Conservation (phyloP, 1,284 basidiomycete species). For the Cryptococcus sp. region DNA sequence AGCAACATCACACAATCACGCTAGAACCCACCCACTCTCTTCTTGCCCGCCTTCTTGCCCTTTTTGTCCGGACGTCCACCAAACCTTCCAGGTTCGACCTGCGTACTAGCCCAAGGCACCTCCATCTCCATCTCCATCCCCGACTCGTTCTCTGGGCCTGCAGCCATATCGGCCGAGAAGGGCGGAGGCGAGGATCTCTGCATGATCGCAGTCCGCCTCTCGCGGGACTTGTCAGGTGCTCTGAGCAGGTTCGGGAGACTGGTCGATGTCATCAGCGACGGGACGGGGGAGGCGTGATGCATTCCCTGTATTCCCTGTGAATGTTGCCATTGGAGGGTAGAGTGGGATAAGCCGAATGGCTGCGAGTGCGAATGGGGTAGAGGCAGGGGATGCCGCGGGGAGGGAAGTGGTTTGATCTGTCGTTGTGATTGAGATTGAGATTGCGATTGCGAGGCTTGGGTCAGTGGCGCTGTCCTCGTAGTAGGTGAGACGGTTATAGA, state of each 20-base stretch:
- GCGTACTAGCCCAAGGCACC: conserved; percentile 25
- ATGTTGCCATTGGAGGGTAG: not conserved
- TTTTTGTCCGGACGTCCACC: conserved; percentile 28
- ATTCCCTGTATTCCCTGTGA: too few species aligned
- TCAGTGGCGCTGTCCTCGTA: too few species aligned
- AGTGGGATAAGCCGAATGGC: not conserved
- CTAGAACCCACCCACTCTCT: conserved; percentile 44
- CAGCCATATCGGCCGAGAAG: too few species aligned
- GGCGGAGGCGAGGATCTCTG: too few species aligned
- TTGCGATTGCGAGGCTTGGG: not conserved
- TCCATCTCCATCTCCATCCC: not conserved
- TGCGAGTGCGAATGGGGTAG: not conserved
- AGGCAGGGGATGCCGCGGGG: conserved; percentile 1
- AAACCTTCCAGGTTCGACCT: conserved; percentile 37
- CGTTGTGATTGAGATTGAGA: not conserved
- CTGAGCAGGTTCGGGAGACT: not conserved
- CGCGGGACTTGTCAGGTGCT: not conserved
- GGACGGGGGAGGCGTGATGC: not conserved
- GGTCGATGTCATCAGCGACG: not conserved
- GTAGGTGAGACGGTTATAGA: not conserved
- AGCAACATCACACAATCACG: too few species aligned
- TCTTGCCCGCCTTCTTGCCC: conserved; percentile 35
- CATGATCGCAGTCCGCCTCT: too few species aligned
- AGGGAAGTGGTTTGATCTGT: conserved; percentile 18
- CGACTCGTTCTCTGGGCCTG: not conserved